A percentile compares a stretch with the other conserved stretches of the same genome.
Evolutionary conservation across 495 filamentous ascomycete genomes (phyloP).

Genomic region (Amphirosellinia nigrospora): DNA sequence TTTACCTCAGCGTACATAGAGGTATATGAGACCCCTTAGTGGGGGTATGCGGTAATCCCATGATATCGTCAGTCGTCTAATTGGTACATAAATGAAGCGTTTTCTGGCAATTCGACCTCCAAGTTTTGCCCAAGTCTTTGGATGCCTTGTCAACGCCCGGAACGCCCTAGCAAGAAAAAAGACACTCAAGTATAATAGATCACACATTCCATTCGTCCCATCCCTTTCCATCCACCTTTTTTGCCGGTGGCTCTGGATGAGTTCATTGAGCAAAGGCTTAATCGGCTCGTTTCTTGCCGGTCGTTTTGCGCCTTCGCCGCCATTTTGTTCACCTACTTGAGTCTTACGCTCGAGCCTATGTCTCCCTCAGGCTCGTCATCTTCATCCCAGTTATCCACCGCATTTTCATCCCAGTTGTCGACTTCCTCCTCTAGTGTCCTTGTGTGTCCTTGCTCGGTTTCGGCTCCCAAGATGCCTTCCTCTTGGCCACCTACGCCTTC

Average conservation of each 20-base stretch:
- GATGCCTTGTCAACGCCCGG: constrained; percentile 11
- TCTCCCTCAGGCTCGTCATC: constrained; percentile 55
- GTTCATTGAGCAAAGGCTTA: constrained; percentile 26
- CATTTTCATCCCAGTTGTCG: constrained; percentile 86
- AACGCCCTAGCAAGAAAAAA: constrained; percentile 20
- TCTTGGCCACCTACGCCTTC: constrained; percentile 63
- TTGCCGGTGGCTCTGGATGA: constrained; percentile 21
- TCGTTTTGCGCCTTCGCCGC: constrained; percentile 28
- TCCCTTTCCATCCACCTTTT: constrained; percentile 28
- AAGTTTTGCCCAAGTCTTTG: constrained; percentile 11
- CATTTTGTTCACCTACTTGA: constrained; percentile 35
- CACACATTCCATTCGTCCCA: constrained; percentile 17
- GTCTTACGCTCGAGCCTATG: constrained; percentile 39
- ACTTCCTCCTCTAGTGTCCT: constrained; percentile 71
- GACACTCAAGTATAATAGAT: constrained; percentile 35
- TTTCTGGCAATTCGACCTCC: constrained; percentile 9
- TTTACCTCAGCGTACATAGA: neutral
- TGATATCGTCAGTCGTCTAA: constrained; percentile 32
- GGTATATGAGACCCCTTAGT: neutral
- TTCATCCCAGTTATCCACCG: constrained; percentile 74
- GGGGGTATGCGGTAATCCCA: constrained; percentile 17
- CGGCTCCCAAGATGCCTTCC: constrained; percentile 47
- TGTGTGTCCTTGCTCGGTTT: constrained; percentile 31
- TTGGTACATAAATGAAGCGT: constrained; percentile 21
- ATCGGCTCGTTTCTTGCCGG: constrained; percentile 49